A percentile compares a stretch with the other conserved stretches of the same genome.
phyloP scores from a whole-genome alignment of 2,329 filamentous ascomycete species.

The Sphaerostilbella broomeana region DNA sequence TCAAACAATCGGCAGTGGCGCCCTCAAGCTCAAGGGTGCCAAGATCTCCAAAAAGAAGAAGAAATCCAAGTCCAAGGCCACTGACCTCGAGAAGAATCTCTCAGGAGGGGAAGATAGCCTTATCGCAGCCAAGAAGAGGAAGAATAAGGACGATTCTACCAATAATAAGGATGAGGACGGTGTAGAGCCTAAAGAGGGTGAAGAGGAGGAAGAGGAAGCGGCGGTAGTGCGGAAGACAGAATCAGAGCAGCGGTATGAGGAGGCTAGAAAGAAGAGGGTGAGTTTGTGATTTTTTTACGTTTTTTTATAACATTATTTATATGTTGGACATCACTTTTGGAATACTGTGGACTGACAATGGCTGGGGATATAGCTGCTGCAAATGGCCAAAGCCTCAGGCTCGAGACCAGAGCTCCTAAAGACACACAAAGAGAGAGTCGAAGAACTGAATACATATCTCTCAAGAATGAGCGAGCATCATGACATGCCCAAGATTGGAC shows the following conservation, averaged over 20 bases:
- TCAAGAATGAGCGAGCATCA: slow-evolving; percentile 93
- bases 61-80: slow-evolving; percentile 56
- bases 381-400: slow-evolving; percentile 58
- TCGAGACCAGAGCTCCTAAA: slow-evolving; percentile 73
- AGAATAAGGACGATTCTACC: slow-evolving; percentile 21
- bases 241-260: slow-evolving; percentile 73
- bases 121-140: slow-evolving; percentile 9
- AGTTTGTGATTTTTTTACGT: too few species aligned
- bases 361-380: slow-evolving; percentile 68
- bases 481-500: slow-evolving; percentile 76
- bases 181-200: slow-evolving; percentile 22
- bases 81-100: slow-evolving; percentile 42
- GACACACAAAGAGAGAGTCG: slow-evolving; percentile 93
- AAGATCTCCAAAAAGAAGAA: slow-evolving; percentile 59
- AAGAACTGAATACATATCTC: slow-evolving; percentile 90
- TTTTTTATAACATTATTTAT: too few species aligned
- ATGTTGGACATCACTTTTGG: too few species aligned
- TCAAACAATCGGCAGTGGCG: slow-evolving; percentile 58
- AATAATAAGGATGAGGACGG: slow-evolving; percentile 14
- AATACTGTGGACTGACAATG: slow-evolving; percentile 3
- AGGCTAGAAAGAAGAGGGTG: slow-evolving; percentile 74
- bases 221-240: slow-evolving; percentile 63
- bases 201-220: slow-evolving; percentile 26
- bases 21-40: slow-evolving; percentile 77
- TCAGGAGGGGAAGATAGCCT: slow-evolving; percentile 24